Evolutionary conservation across 495 filamentous ascomycete species (phyloP).

Genomic region (Neurospora africana): DNA sequence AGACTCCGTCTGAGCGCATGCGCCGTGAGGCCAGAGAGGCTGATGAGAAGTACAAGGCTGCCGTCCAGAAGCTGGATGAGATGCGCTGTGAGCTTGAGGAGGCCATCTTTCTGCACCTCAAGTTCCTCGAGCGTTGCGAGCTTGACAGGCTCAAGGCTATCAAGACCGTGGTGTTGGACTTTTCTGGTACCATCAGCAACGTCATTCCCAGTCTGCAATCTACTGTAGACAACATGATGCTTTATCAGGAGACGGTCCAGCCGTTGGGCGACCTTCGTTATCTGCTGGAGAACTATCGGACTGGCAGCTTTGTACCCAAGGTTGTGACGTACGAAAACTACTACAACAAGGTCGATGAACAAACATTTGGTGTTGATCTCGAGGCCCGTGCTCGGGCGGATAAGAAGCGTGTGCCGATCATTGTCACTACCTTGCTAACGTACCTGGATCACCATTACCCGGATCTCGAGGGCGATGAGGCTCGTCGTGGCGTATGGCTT

Average conservation of each 20-base stretch:
- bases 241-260: constrained; percentile 97
- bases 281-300: constrained; percentile 94
- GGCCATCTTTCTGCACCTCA: constrained; percentile 81
- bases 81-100: constrained; percentile 92
- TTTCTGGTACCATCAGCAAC: constrained; percentile 95
- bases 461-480: constrained; percentile 94
- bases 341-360: constrained; percentile 94
- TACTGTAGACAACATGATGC: constrained; percentile 94
- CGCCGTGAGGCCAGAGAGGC: constrained; percentile 83
- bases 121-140: constrained; percentile 96
- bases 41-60: constrained; percentile 85
- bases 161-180: constrained; percentile 94
- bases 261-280: constrained; percentile 86
- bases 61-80: constrained; percentile 73
- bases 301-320: constrained; percentile 79
- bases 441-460: constrained; percentile 95
- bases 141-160: constrained; percentile 92
- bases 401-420: constrained; percentile 84
- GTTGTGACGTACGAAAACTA: constrained; percentile 98
- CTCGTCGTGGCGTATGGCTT: constrained; percentile 85
- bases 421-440: constrained; percentile 86
- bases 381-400: constrained; percentile 89
- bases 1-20: constrained; percentile 77
- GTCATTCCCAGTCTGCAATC: constrained; percentile 94
- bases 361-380: constrained; percentile 95